These are phyloP conservation scores for Amesomyces nigricolor DNA, from an alignment of 2,329 filamentous ascomycete genomes.

Conservation along the genomic window DNA sequence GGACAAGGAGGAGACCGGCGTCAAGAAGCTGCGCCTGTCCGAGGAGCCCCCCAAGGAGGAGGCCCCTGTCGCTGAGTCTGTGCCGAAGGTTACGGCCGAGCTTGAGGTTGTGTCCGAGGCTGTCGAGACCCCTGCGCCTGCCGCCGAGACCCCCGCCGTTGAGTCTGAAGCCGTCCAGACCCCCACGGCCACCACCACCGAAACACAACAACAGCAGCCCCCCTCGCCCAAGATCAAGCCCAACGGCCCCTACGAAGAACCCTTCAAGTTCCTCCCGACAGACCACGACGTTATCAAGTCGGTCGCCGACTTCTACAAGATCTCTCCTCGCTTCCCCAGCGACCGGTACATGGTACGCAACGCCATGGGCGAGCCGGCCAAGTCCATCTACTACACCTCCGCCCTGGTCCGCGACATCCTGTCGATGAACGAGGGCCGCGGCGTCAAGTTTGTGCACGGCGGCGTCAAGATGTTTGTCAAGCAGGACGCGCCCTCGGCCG, in stretches of 20 bases:
- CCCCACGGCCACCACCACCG: slow-evolving; percentile 24
- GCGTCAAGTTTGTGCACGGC: slow-evolving; percentile 92
- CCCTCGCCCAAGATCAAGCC: slow-evolving; percentile 38
- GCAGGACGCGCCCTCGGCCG: slow-evolving; percentile 81
- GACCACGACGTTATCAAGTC: slow-evolving; percentile 69
- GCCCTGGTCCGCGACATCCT: slow-evolving; percentile 80
- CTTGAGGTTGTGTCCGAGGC: slow-evolving; percentile 9
- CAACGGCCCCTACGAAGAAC: slow-evolving; percentile 67
- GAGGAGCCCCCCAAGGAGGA: slow-evolving; percentile 18
- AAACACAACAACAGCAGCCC: slow-evolving; percentile 27
- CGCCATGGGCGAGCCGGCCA: slow-evolving; percentile 76
- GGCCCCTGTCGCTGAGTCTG: slow-evolving; percentile 4
- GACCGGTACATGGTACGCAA: slow-evolving; percentile 97
- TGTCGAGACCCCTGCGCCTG: neutral
- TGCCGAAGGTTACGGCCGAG: slow-evolving; percentile 1
- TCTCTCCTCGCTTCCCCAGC: slow-evolving; percentile 77
- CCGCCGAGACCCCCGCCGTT: slow-evolving; percentile 14
- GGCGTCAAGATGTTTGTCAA: slow-evolving; percentile 99
- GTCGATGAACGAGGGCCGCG: slow-evolving; percentile 77
- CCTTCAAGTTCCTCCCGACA: slow-evolving; percentile 81
- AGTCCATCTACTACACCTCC: slow-evolving; percentile 96
- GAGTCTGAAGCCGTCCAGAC: slow-evolving; percentile 9
- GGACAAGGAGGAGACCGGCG: slow-evolving; percentile 30
- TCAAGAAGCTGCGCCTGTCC: slow-evolving; percentile 41
- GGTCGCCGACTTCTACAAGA: slow-evolving; percentile 79